Evolutionary conservation across 257 asterid genomes (phyloP).

Genomic region (Scutellaria galericulata): DNA sequence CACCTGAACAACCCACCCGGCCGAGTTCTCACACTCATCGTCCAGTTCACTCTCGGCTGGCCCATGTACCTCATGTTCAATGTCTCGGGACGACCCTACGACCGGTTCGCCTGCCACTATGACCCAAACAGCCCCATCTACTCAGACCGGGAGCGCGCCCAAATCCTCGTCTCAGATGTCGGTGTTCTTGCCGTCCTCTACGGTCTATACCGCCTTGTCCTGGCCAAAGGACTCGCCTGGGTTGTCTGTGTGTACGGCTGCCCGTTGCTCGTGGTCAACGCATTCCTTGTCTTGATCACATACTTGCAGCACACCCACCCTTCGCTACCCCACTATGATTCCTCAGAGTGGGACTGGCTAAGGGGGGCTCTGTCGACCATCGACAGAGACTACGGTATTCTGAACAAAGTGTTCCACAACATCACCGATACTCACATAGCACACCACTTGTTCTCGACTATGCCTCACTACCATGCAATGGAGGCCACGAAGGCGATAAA

Average conservation of each 20-base stretch:
- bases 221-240: constrained; percentile 69
- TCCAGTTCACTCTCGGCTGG: constrained; percentile 78
- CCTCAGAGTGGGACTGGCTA: constrained; percentile 88
- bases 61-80: constrained; percentile 76
- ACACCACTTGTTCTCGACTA: constrained; percentile 80
- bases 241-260: constrained; percentile 60
- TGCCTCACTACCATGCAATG: constrained; percentile 89
- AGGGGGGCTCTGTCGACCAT: constrained; percentile 81
- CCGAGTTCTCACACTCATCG: constrained; percentile 48
- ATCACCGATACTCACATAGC: constrained; percentile 86
- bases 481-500: constrained; percentile 85
- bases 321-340: constrained; percentile 74
- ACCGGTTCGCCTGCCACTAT: constrained; percentile 77
- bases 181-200: constrained; percentile 55
- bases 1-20: constrained; percentile 73
- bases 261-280: constrained; percentile 74
- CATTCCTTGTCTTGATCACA: constrained; percentile 79
- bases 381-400: constrained; percentile 75
- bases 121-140: constrained; percentile 79
- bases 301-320: constrained; percentile 88
- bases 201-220: constrained; percentile 53
- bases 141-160: constrained; percentile 70
- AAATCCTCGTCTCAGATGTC: constrained; percentile 63
- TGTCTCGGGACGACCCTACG: constrained; percentile 69
- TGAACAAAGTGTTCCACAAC: constrained; percentile 77